phyloP scores from a whole-genome alignment of 352 stramenopile species.

The Lagenidium sp. region DNA sequence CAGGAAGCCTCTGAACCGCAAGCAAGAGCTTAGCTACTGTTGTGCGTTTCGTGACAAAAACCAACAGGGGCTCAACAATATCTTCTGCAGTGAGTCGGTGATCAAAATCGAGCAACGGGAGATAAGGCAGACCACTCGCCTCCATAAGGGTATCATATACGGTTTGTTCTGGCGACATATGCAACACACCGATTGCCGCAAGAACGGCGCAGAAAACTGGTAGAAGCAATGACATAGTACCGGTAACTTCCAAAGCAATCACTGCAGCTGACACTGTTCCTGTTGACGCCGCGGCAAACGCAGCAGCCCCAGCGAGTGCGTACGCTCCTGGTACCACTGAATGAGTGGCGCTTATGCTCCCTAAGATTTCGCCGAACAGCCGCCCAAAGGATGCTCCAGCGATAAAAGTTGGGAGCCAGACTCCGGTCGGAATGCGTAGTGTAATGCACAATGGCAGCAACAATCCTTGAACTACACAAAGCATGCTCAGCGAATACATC shows the following conservation, averaged over 20 bases:
- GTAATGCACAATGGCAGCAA: constrained; percentile 78
- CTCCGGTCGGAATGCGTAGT: constrained; percentile 67
- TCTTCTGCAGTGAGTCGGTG: constrained; percentile 38
- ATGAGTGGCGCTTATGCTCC: constrained; percentile 2
- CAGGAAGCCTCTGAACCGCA: constrained; percentile 58
- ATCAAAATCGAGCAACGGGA: constrained; percentile 78
- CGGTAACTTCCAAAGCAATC: constrained; percentile 83
- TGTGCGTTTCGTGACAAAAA: constrained; percentile 69
- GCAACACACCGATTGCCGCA: constrained; percentile 49
- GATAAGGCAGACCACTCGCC: constrained; percentile 66
- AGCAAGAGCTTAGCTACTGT: constrained; percentile 57
- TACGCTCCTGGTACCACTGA: constrained; percentile 60
- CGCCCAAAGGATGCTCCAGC: constrained; percentile 70
- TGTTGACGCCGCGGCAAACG: constrained; percentile 60
- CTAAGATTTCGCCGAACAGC: constrained; percentile 60
- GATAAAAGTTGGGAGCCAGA: constrained; percentile 84
- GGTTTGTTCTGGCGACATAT: constrained; percentile 59
- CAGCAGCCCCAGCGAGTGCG: constrained; percentile 66
- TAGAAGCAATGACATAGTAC: constrained; percentile 73
- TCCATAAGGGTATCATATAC: constrained; percentile 82
- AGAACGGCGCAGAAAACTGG: constrained; percentile 73
- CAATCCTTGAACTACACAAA: constrained; percentile 43
- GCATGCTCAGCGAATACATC: constrained; percentile 45
- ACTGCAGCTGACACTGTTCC: constrained; percentile 75
- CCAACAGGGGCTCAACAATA: constrained; percentile 59